Conservation (phyloP, 2,329 filamentous ascomycete genomes). For the Graphilbum sp. region DNA sequence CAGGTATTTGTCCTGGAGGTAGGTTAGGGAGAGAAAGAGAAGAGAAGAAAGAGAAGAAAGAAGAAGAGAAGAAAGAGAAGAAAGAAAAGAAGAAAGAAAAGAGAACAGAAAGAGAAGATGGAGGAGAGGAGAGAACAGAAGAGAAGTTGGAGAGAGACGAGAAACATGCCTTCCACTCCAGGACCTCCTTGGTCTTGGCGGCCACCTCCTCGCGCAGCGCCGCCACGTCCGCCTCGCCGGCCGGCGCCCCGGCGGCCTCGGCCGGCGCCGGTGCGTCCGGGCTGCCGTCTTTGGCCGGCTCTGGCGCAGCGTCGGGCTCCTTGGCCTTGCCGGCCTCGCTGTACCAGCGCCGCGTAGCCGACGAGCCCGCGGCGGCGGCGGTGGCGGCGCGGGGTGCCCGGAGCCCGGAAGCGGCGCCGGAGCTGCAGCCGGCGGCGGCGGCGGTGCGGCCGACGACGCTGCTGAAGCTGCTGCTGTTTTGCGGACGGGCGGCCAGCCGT, state of each 20-base stretch:
- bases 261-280: conserved; percentile 2
- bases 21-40: not conserved
- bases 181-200: conserved; percentile 32
- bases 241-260: conserved; percentile 14
- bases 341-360: conserved; percentile 23
- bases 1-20: conserved; percentile 71
- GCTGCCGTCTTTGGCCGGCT: conserved; percentile 5
- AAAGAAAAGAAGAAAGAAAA: too few species aligned
- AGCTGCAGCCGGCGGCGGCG: not conserved
- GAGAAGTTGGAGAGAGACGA: too few species aligned
- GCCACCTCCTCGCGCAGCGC: conserved; percentile 35
- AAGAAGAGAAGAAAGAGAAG: too few species aligned
- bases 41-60: not conserved
- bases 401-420: too few species aligned
- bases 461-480: not conserved
- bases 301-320: too few species aligned
- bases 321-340: conserved; percentile 24
- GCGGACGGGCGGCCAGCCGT: conserved; percentile 3
- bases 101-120: too few species aligned
- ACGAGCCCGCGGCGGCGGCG: not conserved
- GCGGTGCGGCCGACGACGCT: not conserved
- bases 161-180: conserved; percentile 90
- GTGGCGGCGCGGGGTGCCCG: not conserved
- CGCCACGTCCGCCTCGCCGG: conserved; percentile 14
- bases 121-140: too few species aligned